A percentile compares a stretch with the other conserved stretches of the same genome.
phyloP scores from a whole-genome alignment of 495 filamentous ascomycete genomes.

The Wilcoxina mikolae region DNA sequence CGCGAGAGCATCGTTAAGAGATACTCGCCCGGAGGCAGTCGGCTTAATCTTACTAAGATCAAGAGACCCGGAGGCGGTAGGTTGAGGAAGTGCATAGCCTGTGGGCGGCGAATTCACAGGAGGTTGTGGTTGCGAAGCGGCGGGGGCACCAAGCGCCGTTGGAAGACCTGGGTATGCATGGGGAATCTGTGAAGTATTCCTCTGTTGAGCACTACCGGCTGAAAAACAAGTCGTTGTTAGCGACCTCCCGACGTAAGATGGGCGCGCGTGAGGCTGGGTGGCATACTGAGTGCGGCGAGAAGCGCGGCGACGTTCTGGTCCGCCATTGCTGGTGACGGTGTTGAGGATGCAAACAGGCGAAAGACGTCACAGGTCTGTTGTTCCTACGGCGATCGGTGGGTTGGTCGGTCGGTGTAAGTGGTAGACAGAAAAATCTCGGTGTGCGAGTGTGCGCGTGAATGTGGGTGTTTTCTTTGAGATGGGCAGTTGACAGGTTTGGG shows the following conservation, averaged over 20 bases:
- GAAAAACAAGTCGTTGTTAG: conserved; percentile 1
- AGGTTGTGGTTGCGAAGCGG: conserved; percentile 4
- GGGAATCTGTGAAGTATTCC: conserved; percentile 14
- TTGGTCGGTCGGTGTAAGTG: neutral
- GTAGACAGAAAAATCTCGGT: neutral
- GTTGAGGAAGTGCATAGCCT: conserved; percentile 47
- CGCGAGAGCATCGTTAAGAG: conserved; percentile 56
- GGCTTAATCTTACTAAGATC: conserved; percentile 65
- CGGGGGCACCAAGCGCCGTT: conserved; percentile 8
- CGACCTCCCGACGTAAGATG: neutral
- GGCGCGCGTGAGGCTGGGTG: neutral
- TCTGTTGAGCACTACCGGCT: conserved; percentile 15
- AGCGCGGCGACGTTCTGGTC: conserved; percentile 28
- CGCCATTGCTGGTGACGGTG: conserved; percentile 18
- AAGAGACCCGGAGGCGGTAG: conserved; percentile 50
- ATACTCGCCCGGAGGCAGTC: conserved; percentile 55
- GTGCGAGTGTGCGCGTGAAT: no score
- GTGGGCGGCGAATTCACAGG: conserved; percentile 16
- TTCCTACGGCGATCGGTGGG: neutral
- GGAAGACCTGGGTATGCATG: conserved; percentile 21
- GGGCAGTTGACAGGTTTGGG: neutral
- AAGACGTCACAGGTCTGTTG: neutral
- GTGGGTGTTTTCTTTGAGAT: neutral
- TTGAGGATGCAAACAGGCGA: neutral
- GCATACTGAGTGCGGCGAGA: conserved; percentile 26